phyloP scores from a whole-genome alignment of 495 filamentous ascomycete species.

The Aspergillus campestris region DNA sequence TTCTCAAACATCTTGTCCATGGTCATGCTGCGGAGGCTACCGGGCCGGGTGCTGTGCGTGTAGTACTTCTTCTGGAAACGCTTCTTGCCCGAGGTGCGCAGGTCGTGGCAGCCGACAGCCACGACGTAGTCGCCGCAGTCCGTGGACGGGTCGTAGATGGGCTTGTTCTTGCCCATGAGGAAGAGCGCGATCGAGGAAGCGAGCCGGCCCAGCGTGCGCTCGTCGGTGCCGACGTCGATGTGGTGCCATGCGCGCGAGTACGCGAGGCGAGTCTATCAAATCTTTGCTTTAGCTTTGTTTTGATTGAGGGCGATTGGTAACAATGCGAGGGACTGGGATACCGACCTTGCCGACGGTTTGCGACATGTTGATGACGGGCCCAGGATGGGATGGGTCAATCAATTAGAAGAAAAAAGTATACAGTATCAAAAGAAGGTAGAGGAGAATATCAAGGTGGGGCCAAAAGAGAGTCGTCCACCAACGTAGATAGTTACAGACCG shows the following conservation, averaged over 20 bases:
- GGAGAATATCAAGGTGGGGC: background rate
- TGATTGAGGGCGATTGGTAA: background rate
- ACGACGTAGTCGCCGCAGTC: conserved; percentile 99
- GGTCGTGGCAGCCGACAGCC: conserved; percentile 74
- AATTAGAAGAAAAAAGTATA: background rate
- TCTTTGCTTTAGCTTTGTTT: background rate
- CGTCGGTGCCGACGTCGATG: conserved; percentile 57
- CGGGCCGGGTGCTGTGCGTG: conserved; percentile 82
- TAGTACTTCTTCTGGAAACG: conserved; percentile 91
- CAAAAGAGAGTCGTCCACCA: too few species aligned
- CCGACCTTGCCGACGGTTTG: conserved; percentile 40
- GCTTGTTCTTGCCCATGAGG: conserved; percentile 99
- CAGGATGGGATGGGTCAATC: background rate
- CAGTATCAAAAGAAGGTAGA: background rate
- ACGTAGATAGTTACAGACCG: background rate
- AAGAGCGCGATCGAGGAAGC: conserved; percentile 83
- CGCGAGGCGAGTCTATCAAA: conserved; percentile 76
- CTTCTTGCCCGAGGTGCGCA: conserved; percentile 88
- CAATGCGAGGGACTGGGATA: background rate
- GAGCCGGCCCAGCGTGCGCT: conserved; percentile 65
- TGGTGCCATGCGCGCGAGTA: conserved; percentile 95
- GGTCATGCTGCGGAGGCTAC: conserved; percentile 74
- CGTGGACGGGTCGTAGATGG: conserved; percentile 89
- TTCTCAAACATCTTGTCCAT: conserved; percentile 95
- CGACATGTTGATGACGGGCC: conserved; percentile 28